Conservation (phyloP, 768 basidiomycete genomes). For the Agrocybe chaxingu region DNA sequence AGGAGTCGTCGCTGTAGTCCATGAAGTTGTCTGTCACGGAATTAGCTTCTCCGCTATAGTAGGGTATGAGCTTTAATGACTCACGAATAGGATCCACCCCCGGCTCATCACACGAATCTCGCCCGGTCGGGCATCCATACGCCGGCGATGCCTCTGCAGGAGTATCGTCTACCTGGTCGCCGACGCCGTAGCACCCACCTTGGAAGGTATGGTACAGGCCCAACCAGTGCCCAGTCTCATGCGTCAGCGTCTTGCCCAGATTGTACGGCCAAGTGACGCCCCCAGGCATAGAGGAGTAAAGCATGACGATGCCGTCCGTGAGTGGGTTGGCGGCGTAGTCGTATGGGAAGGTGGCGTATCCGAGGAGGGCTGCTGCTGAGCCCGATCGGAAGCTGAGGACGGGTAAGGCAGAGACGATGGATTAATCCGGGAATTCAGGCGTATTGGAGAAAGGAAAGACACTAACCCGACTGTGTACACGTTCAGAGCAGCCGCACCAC, state of each 20-base stretch:
- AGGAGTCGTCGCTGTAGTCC: too few species aligned
- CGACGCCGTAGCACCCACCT: not conserved
- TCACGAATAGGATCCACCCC: too few species aligned
- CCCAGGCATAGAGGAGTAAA: slow-evolving; percentile 1
- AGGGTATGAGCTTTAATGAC: too few species aligned
- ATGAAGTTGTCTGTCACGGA: too few species aligned
- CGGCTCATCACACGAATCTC: too few species aligned
- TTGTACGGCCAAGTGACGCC: slow-evolving; percentile 19
- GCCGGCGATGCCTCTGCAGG: too few species aligned
- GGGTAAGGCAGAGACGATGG: slow-evolving; percentile 25
- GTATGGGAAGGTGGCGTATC: slow-evolving; percentile 42
- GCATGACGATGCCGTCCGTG: slow-evolving; percentile 36
- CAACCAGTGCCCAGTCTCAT: slow-evolving; percentile 32
- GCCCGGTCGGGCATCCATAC: too few species aligned
- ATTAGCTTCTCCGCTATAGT: too few species aligned
- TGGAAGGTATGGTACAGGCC: slow-evolving; percentile 37
- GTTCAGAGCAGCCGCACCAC: slow-evolving; percentile 23
- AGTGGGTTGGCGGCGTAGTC: slow-evolving; percentile 23
- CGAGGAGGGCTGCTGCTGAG: slow-evolving; percentile 11
- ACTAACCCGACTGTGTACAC: slow-evolving; percentile 1
- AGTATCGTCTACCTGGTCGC: too few species aligned
- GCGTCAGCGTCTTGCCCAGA: slow-evolving; percentile 19
- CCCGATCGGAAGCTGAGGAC: slow-evolving; percentile 26
- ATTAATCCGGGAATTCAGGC: slow-evolving; percentile 16
- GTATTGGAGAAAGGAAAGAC: not conserved